Base-by-base conservation (phyloP, 2,329 filamentous ascomycete genomes). In the Botryotinia globosa region DNA sequence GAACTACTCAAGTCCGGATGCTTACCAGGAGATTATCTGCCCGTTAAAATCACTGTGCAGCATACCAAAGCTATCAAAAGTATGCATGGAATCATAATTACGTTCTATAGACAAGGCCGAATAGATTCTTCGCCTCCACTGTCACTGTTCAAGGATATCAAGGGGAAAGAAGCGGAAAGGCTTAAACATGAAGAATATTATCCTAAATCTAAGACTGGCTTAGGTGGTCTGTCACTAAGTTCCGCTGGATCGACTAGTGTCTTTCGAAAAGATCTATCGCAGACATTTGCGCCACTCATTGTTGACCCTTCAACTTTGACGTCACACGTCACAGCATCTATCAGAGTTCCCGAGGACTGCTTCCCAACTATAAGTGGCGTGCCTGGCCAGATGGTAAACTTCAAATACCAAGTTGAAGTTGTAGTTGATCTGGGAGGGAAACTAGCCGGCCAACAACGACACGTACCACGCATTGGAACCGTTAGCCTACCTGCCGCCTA, bases 251-350 rank as follows among this genome's bases (percentile, higher is more conserved):
- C 94, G 3, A 95, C 90, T 80, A 96, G 94, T 81, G 88, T 96
- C n/a, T 98, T 98, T 81, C 91, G 96, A 71, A 98, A 98, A 81
- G 96, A 99, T 81, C 84, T 99, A 5, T 91, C 93, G 7, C 96
- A 99, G 81, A 91, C 92, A 1, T 94, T 97, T 72, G 91, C 92
- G 32, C 94, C 96, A 7, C 85, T 99, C 63, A 93, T 98, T 71
- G 91, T 98, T 71, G 92, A 98, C 79, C 95, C 94, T 0, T 84
- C 82, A 39, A 94, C 91, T 0, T 85, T 98, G 76, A 91, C 90
- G 32, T 90, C 94, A 1, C 91, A 91, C 63, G 89, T 98, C 59
- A 96, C 91, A 25, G 92, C 94, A 6, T 92, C 92, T 4, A 89
- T 99, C 25, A 90, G 93, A 77, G 89, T 98, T 4, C 96, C 96